Percentiles rank a stretch among this genome's conserved stretches.
These are phyloP conservation scores for Leersia perrieri DNA, from an alignment of 176 grass and related monocot genomes.

Conservation along the genomic window DNA sequence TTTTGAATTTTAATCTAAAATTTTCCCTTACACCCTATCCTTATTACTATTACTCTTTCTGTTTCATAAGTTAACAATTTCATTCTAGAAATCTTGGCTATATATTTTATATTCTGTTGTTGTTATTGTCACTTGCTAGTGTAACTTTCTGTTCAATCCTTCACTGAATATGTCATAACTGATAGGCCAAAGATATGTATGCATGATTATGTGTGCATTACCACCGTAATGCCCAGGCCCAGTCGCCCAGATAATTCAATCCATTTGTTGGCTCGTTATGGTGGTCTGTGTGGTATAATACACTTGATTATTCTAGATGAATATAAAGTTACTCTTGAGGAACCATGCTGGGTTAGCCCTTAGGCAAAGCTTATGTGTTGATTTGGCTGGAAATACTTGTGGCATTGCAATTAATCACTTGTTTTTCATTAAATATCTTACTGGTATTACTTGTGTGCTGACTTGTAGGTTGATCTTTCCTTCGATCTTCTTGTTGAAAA, in stretches of 20 bases:
- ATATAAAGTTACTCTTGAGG: constrained; percentile 18
- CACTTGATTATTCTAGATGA: constrained; percentile 18
- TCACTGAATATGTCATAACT: not conserved
- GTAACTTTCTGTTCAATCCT: not conserved
- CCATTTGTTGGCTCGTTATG: not conserved
- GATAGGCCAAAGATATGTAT: not conserved
- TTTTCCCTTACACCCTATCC: not conserved
- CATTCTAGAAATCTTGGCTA: not conserved
- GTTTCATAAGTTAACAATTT: not conserved
- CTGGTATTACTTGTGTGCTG: constrained; percentile 2
- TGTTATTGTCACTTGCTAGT: constrained; percentile 9
- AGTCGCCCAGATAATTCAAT: not conserved
- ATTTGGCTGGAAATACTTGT: constrained; percentile 19
- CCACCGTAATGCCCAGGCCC: constrained; percentile 5
- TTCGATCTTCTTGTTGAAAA: constrained; percentile 97
- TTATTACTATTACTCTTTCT: not conserved
- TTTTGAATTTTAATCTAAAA: not conserved
- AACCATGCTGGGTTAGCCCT: constrained; percentile 4
- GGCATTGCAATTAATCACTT: constrained; percentile 1
- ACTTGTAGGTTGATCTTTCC: constrained; percentile 88
- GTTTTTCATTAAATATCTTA: constrained; percentile 33
- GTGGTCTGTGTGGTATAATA: not conserved
- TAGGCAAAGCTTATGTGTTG: not conserved
- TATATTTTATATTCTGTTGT: not conserved
- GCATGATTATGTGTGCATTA: constrained; percentile 14